phyloP scores from a whole-genome alignment of 192 early-diverging fungal species.

The Rhizophagus clarus region DNA sequence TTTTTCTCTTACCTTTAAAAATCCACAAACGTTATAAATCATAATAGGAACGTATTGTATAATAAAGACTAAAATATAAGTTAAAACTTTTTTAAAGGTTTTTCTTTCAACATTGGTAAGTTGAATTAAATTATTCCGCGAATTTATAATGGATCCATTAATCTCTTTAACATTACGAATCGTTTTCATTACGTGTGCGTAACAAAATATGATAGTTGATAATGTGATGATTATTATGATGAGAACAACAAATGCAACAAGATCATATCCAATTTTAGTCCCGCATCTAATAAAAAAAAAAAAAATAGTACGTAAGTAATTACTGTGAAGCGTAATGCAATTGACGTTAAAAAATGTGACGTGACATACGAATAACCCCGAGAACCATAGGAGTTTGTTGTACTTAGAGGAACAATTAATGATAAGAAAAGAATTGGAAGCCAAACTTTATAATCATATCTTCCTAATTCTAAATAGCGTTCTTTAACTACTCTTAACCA shows the following conservation, averaged over 20 bases:
- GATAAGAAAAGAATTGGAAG: not conserved
- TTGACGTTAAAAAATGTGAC: not conserved
- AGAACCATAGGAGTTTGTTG: too few relatives aligned
- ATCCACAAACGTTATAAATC: not conserved
- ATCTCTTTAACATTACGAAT: too few relatives aligned
- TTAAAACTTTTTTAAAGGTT: not conserved
- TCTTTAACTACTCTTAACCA: not conserved
- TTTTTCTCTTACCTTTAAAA: not conserved
- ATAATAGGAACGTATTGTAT: constrained; percentile 3
- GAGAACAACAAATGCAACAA: too few relatives aligned
- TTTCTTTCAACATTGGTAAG: not conserved
- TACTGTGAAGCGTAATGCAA: too few relatives aligned
- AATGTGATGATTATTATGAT: too few relatives aligned
- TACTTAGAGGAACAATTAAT: too few relatives aligned
- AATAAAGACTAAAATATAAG: not conserved
- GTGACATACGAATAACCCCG: not conserved
- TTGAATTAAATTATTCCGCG: not conserved
- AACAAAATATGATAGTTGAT: too few relatives aligned
- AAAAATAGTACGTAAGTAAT: too few relatives aligned
- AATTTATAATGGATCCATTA: not conserved
- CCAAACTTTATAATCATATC: constrained; percentile 4
- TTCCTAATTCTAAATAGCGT: not conserved
- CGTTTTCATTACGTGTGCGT: too few relatives aligned
- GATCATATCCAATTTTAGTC: too few relatives aligned
- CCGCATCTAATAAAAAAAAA: too few relatives aligned